Conservation (phyloP, 352 stramenopile species). For the Halophytophthora polymorphica region DNA sequence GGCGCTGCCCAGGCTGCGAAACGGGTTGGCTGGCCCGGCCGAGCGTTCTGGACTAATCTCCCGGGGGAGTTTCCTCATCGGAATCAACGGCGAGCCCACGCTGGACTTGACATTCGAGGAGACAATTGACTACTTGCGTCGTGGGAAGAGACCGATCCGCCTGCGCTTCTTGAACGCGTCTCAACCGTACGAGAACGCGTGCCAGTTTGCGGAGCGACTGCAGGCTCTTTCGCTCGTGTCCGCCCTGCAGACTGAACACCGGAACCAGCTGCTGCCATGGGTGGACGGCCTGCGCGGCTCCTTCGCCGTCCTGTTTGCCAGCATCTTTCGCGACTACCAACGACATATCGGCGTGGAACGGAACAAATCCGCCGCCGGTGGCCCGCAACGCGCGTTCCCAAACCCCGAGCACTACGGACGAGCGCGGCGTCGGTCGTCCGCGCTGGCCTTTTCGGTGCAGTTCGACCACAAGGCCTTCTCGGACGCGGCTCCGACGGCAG, state of each 20-base stretch:
- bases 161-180: slow-evolving; percentile 60
- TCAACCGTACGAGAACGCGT: slow-evolving; percentile 49
- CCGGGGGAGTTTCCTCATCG: slow-evolving; percentile 59
- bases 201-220: slow-evolving; percentile 56
- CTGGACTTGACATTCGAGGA: slow-evolving; percentile 61
- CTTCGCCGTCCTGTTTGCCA: slow-evolving; percentile 66
- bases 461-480: slow-evolving; percentile 54
- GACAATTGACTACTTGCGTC: slow-evolving; percentile 53
- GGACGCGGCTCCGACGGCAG: slow-evolving; percentile 11
- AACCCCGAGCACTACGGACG: slow-evolving; percentile 26
- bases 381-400: slow-evolving; percentile 12
- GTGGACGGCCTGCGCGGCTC: slow-evolving; percentile 55
- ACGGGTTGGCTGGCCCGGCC: slow-evolving; percentile 56
- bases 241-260: slow-evolving; percentile 33
- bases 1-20: slow-evolving; percentile 48
- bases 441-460: slow-evolving; percentile 43
- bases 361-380: slow-evolving; percentile 1
- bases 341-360: slow-evolving; percentile 46
- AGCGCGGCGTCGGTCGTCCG: slow-evolving; percentile 38
- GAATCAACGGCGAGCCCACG: slow-evolving; percentile 67
- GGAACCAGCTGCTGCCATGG: slow-evolving; percentile 48
- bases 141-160: slow-evolving; percentile 44
- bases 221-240: slow-evolving; percentile 55
- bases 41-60: slow-evolving; percentile 52
- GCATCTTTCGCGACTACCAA: slow-evolving; percentile 58